Evolutionary conservation across 2,329 filamentous ascomycete species (phyloP), one percentile per base, ranked within the genome.

Genomic region (Madurella fahalii): DNA sequence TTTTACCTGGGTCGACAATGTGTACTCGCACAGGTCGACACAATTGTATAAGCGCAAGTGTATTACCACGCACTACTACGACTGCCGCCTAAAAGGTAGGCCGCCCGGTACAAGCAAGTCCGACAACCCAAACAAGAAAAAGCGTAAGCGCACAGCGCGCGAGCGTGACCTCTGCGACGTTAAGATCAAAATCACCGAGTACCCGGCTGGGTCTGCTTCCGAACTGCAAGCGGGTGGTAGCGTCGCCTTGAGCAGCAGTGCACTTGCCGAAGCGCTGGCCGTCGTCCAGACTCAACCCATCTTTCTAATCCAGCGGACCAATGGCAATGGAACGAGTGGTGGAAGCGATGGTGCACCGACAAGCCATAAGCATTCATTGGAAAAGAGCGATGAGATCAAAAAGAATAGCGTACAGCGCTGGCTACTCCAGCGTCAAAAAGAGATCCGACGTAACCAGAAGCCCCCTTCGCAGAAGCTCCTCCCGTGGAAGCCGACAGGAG

Each of bases 181-280:
- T 60, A 92, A 92, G 72, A 90, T 92, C 68, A 92, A 91, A 69
- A 89, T 92, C 56, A 90, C 87, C 2, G 88, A 92, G 69, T 89
- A 89, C 71, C 86, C 87, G 51, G 81, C 85, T 9, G 81, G 79
- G 67, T 69, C 73, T 1, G 68, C 71, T 11, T 40, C 47, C 2
- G 53, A 54, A 15, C 46, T 55, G 16, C 39, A 41, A 18, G 12
- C 17, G 17, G 37, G 20, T 16, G 47, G 49, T 11, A 13, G 41
- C 9, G 11, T 37, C 9, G 34, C 57, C 63, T 18, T 59, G 61
- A 45, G 64, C 66, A 44, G 61, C 58, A 16, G 59, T 60, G 17
- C 62, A 47, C 13, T 52, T 9, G 50, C 64, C 18, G 48, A 54
- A 16, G 65, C 66, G 9, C 58, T 58, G 67, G 74, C 76, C 0